A percentile compares a stretch with the other conserved stretches of the same genome.
Evolutionary conservation across 768 basidiomycete genomes (phyloP).

Genomic region (Hortiboletus campestris): DNA sequence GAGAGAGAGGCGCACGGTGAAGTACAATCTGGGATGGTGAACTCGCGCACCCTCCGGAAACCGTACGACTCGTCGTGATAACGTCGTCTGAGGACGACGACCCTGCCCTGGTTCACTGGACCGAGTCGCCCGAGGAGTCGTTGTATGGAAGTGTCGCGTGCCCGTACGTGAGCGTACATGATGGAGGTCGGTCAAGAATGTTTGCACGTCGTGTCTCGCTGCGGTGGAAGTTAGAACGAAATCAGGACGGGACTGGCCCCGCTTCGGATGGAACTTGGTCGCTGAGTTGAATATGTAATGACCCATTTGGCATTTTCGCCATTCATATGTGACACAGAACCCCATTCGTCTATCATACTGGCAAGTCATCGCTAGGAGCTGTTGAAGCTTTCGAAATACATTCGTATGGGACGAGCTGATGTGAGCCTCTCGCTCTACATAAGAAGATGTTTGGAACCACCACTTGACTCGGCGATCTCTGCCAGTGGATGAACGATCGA

Average conservation of each 20-base stretch:
- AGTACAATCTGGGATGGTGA: conserved; percentile 72
- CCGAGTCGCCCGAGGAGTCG: conserved; percentile 9
- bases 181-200: neutral
- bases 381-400: too few species aligned
- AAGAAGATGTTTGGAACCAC: too few species aligned
- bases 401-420: too few species aligned
- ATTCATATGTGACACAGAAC: too few species aligned
- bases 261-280: conserved; percentile 20
- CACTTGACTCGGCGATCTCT: too few species aligned
- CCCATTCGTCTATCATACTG: too few species aligned
- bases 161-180: conserved; percentile 19
- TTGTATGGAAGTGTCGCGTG: conserved; percentile 12
- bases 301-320: too few species aligned
- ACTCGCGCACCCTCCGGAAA: conserved; percentile 62
- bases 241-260: neutral
- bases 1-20: conserved; percentile 3
- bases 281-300: neutral
- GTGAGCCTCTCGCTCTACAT: too few species aligned
- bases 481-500: too few species aligned
- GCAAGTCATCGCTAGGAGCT: too few species aligned
- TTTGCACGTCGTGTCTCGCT: neutral
- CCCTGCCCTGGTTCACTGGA: conserved; percentile 7
- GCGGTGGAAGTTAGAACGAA: neutral
- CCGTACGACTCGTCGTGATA: conserved; percentile 85
- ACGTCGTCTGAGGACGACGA: conserved; percentile 26